Base-by-base conservation (phyloP, 1,284 basidiomycete species). In the Pseudozyma hubeiensis region DNA sequence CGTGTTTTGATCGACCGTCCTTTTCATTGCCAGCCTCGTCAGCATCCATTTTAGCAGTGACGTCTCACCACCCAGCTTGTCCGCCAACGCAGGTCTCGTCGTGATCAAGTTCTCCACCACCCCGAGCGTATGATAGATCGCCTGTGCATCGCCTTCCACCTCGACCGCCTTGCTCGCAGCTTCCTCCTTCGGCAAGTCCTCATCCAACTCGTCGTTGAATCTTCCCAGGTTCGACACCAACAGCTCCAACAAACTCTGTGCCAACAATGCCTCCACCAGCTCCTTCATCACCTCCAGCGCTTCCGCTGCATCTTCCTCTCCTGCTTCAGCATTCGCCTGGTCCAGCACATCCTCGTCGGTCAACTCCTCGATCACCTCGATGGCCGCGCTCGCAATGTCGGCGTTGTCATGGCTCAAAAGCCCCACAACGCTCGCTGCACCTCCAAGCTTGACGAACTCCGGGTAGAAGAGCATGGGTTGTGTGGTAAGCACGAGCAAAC, bases 321-420 rank as follows among this genome's bases (percentile, higher is more conserved):
- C 86, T n/a, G 85, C 89, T 13, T 85, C 87, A 52, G n/a, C 48
- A 11, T 89, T 89, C 16, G 87, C 89, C 4, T 89, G 89, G n/a
- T 91, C 90, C 3, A 92, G 91, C 2, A 93, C 93, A 81, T 99
- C 96, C 83, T 98, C 96, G 78, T 99, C 96, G 0, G 94, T 96
- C 64, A 98, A 87, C 85, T 99, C 97, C 79, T 95, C 92, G 4
- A 99, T 87, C 30, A 83, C 62, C 55, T 81, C 64, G 31, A 84
- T 77, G 7, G 71, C 79, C 11, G 62, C 66, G 0, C 66, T 71
- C 0, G 66, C 70, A 19, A 84, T 84, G 51, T 84, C 82, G 7
- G 64, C 78, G 52, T 85, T 85, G 19, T 85, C 84, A 55, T 85
- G 84, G 47, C 83, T 83, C 31, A 99, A 89, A 49, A 99, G 88